phyloP scores from a whole-genome alignment of 78 protist species.

The Dictyostelium capitatum region DNA sequence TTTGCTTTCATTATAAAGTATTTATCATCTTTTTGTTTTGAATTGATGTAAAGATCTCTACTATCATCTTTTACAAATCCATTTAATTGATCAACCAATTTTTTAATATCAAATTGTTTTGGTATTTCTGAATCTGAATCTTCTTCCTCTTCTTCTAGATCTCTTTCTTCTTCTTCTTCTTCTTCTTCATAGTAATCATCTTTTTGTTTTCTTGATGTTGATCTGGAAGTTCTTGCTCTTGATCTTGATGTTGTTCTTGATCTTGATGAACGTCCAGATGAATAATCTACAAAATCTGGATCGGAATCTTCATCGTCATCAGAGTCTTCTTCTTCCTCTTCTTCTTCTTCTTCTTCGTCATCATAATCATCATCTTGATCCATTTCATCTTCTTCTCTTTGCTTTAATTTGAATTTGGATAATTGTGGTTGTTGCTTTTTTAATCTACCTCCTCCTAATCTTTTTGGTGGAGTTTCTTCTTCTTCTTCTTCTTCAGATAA shows the following conservation, averaged over 20 bases:
- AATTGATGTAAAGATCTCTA: neutral
- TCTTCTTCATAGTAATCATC: neutral
- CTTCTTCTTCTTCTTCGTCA: conserved; percentile 4
- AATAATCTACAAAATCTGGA: neutral
- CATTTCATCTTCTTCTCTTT: neutral
- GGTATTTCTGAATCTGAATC: neutral
- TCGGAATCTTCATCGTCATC: neutral
- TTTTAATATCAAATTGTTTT: neutral
- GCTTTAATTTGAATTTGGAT: neutral
- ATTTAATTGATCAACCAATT: conserved; percentile 54
- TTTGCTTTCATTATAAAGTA: conserved; percentile 4
- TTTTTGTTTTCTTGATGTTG: neutral
- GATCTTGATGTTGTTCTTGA: neutral
- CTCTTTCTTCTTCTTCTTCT: conserved; percentile 6
- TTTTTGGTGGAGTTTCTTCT: neutral
- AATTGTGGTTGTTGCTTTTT: neutral
- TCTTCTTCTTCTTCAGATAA: neutral
- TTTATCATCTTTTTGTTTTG: neutral
- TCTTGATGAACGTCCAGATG: neutral
- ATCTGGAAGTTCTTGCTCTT: neutral
- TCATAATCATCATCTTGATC: neutral
- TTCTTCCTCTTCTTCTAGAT: conserved; percentile 4
- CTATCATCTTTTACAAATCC: conserved; percentile 36
- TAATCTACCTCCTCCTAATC: conserved; percentile 4
- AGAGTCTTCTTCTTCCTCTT: conserved; percentile 9